A percentile compares a stretch with the other conserved stretches of the same genome.
Evolutionary conservation across 106 monocot species (phyloP).

Genomic region (Allium cepa): DNA sequence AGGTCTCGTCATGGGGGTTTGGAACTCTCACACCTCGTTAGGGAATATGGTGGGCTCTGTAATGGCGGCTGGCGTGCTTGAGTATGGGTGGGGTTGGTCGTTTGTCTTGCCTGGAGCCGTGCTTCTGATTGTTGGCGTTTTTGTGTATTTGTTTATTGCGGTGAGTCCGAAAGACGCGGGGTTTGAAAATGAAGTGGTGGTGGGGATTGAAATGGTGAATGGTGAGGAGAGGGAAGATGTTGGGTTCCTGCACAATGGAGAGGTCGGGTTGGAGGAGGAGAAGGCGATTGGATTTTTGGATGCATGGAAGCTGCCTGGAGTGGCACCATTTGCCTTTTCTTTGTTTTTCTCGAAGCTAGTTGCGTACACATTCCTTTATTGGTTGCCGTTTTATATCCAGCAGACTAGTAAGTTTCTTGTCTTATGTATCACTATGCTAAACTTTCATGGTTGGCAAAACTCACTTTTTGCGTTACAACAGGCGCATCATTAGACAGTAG

Average conservation of each 20-base stretch:
- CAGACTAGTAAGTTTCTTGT: constrained; percentile 49
- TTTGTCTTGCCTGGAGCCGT: constrained; percentile 58
- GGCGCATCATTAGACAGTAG: too few relatives aligned
- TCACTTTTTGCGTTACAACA: too few relatives aligned
- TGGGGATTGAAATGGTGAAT: constrained; percentile 13
- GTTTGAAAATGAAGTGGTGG: constrained; percentile 48
- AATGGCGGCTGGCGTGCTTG: constrained; percentile 60
- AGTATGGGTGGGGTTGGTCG: constrained; percentile 96
- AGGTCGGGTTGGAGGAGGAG: neutral
- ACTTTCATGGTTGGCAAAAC: too few relatives aligned
- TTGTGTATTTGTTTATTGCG: constrained; percentile 49
- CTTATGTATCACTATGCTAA: neutral
- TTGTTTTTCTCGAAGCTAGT: constrained; percentile 99
- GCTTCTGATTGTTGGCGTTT: constrained; percentile 25
- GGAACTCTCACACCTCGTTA: constrained; percentile 87
- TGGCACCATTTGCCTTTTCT: constrained; percentile 71
- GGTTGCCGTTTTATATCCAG: constrained; percentile 92
- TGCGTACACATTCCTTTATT: constrained; percentile 90
- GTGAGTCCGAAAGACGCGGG: constrained; percentile 41
- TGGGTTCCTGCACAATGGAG: constrained; percentile 8
- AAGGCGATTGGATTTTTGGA: constrained; percentile 77
- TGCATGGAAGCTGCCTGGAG: constrained; percentile 83
- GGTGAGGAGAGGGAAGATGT: neutral
- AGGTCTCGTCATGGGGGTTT: constrained; percentile 85
- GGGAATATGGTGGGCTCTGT: constrained; percentile 91